A percentile compares a stretch with the other conserved stretches of the same genome.
phyloP scores from a whole-genome alignment of 805 yeast genomes.

The Komagataella populi region DNA sequence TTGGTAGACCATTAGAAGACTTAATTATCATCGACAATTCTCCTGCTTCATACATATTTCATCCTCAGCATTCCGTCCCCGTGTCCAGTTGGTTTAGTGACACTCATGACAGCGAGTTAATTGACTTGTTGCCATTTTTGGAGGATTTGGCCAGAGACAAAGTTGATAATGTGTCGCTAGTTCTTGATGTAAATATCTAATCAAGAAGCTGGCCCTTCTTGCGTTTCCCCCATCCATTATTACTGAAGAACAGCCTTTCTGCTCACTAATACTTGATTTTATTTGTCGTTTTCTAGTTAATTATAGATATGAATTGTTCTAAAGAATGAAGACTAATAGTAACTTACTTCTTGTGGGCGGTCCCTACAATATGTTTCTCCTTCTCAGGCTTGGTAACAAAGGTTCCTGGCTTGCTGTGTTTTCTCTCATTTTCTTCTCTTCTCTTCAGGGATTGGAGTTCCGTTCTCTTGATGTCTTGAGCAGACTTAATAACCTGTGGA shows the following conservation, averaged over 20 bases:
- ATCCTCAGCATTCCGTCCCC: slow-evolving; percentile 96
- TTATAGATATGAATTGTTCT: background rate
- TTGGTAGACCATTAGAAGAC: slow-evolving; percentile 83
- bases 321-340: background rate
- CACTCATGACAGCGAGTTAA: slow-evolving; percentile 88
- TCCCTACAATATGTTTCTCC: slow-evolving; percentile 75
- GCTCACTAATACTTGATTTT: background rate
- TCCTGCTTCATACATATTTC: slow-evolving; percentile 95
- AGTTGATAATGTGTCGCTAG: slow-evolving; percentile 77
- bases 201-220: background rate
- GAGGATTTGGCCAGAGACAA: slow-evolving; percentile 63
- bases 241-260: background rate
- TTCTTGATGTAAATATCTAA: slow-evolving; percentile 59
- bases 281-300: background rate
- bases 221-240: background rate
- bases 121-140: slow-evolving; percentile 82
- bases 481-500: slow-evolving; percentile 79
- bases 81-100: slow-evolving; percentile 98
- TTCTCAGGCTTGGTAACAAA: slow-evolving; percentile 58
- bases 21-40: slow-evolving; percentile 90
- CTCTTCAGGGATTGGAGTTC: slow-evolving; percentile 66
- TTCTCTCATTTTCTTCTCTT: slow-evolving; percentile 72
- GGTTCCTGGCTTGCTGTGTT: slow-evolving; percentile 54
- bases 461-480: slow-evolving; percentile 68
- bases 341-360: slow-evolving; percentile 39